Conservation (phyloP, 1,284 basidiomycete genomes). For the Leccinum angustisporum region DNA sequence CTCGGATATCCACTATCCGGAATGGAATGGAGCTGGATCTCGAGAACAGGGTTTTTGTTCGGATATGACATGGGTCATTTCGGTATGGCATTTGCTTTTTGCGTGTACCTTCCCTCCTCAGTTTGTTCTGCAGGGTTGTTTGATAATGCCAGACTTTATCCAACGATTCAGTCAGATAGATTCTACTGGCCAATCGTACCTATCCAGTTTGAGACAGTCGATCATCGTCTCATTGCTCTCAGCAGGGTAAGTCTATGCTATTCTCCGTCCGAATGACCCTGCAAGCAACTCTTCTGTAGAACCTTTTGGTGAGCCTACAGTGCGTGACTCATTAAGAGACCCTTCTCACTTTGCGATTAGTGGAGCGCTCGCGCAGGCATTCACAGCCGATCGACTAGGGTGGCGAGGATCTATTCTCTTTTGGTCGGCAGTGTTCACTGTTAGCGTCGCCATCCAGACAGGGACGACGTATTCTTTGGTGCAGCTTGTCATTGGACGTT, state of each 20-base stretch:
- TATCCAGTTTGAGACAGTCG: conserved; percentile 65
- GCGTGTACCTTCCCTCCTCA: background rate
- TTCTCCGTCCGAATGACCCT: background rate
- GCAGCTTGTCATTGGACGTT: conserved; percentile 71
- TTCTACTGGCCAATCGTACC: conserved; percentile 48
- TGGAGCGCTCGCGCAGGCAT: conserved; percentile 71
- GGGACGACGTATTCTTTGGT: conserved; percentile 57
- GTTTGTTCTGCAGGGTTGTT: conserved; percentile 56
- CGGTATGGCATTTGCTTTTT: conserved; percentile 32
- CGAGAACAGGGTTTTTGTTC: conserved; percentile 53
- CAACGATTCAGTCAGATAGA: conserved; percentile 60
- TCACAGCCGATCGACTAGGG: conserved; percentile 75
- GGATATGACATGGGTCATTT: conserved; percentile 73
- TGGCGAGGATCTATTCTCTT: conserved; percentile 72
- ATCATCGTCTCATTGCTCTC: conserved; percentile 80
- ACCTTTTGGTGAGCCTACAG: conserved; percentile 54
- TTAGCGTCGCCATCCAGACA: conserved; percentile 72
- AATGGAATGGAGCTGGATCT: background rate
- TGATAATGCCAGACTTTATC: conserved; percentile 80
- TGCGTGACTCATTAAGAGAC: background rate
- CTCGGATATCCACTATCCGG: background rate
- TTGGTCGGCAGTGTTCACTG: conserved; percentile 75
- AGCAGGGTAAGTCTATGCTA: conserved; percentile 52
- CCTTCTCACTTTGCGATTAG: conserved; percentile 34
- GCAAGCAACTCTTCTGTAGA: conserved; percentile 23